Base-by-base conservation (phyloP, 129 eudicot species). In the Smallanthus sonchifolius region DNA sequence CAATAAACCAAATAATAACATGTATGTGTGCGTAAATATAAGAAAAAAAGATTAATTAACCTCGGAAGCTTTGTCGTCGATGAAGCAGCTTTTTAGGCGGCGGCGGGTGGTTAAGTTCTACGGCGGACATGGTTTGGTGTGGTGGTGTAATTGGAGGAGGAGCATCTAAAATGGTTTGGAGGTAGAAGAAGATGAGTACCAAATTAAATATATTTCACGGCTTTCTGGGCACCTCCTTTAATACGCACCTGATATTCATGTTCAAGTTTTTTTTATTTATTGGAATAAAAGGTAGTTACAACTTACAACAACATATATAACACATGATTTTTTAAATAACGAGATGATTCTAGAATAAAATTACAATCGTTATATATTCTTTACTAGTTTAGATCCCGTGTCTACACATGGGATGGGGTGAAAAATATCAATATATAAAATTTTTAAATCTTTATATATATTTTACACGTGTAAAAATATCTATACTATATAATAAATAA, bases 1-100 rank as follows among this genome's bases (percentile, higher is more conserved):
- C 11, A 7, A 65, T 1, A 16, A 37, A 65, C 48, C 3, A 10
- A 37, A 2, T 15, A 64, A 35, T 16, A 37, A 8, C 30, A 59
- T 8, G 6, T 2, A 8, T 57, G 30, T 24, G 30, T 24, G 30
- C 1, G 30, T 24, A 24, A 24, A 24, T 24, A 24, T 24, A 24
- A 24, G 3, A 7, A 15, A 28, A 61, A 37, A 36, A 64, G 2
- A 14, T 14, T 28, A 0, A 32, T 40, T 1, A 40, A 65, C 70
- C 70, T 65, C 17, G 16, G 19, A 66, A 66, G 17, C 71, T 66
- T 42, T 24, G 71, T 11, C 38, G 54, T 42, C 71, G 52, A 42
- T 42, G 54, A 66, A 66, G 43, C 5, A 4, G 36, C 10, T 66
- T 66, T 6, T 42, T 42, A 38, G 16, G 5, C 2, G 71, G 54